phyloP scores from a whole-genome alignment of 257 asterid genomes.

The Echium plantagineum region DNA sequence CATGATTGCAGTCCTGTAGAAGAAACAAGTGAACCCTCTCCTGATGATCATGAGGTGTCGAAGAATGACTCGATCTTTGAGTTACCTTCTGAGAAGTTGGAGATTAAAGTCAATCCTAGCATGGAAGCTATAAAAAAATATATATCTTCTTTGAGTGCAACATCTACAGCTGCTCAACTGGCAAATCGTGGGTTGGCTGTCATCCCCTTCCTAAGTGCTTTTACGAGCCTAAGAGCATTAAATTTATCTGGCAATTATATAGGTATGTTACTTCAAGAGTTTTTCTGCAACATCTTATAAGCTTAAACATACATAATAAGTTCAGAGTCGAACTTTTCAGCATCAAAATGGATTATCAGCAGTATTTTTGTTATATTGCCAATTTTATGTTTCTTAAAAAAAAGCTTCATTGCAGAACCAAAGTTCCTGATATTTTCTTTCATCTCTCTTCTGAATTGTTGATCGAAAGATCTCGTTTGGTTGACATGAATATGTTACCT shows the following conservation, averaged over 20 bases:
- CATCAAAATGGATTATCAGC: too few relatives aligned
- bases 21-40: constrained; percentile 29
- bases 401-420: neutral
- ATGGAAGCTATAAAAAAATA: constrained; percentile 74
- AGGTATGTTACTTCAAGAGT: constrained; percentile 36
- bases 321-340: too few relatives aligned
- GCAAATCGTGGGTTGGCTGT: constrained; percentile 77
- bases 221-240: constrained; percentile 67
- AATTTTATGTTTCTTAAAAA: neutral
- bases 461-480: too few relatives aligned
- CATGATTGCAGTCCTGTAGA: constrained; percentile 54
- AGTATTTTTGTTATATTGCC: constrained; percentile 2
- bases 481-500: too few relatives aligned
- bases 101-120: constrained; percentile 47
- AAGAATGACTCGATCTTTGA: constrained; percentile 18
- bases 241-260: constrained; percentile 86
- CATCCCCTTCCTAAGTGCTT: constrained; percentile 82
- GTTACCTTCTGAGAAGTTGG: constrained; percentile 31
- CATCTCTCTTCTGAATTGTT: constrained; percentile 8
- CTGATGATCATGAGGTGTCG: constrained; percentile 23
- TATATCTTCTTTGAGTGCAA: constrained; percentile 59
- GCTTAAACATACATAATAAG: too few relatives aligned
- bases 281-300: neutral
- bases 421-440: constrained; percentile 3
- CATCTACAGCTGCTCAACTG: constrained; percentile 77